Conservation (phyloP, 2,329 filamentous ascomycete species). For the Cyphellophora attinorum region DNA sequence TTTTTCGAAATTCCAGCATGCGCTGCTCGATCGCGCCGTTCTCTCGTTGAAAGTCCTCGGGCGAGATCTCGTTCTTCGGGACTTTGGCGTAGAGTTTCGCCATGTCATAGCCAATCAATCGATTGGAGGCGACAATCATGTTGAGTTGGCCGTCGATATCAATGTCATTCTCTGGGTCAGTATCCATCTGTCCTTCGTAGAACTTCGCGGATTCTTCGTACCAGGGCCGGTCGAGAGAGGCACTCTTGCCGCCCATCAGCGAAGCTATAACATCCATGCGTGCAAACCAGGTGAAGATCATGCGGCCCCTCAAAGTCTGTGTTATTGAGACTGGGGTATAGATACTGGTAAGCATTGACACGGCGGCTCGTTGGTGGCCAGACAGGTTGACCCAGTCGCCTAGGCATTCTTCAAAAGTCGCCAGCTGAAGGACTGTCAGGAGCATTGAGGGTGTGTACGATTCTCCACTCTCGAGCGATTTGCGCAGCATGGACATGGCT, state of each 20-base stretch:
- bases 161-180: conserved; percentile 41
- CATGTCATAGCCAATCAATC: conserved; percentile 71
- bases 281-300: conserved; percentile 79
- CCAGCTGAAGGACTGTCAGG: conserved; percentile 80
- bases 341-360: conserved; percentile 66
- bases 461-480: conserved; percentile 60
- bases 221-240: conserved; percentile 69
- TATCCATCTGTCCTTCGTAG: conserved; percentile 48
- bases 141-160: conserved; percentile 59
- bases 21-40: conserved; percentile 44
- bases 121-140: conserved; percentile 54
- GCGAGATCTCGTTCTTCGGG: conserved; percentile 39
- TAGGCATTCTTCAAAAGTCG: conserved; percentile 90
- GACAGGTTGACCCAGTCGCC: conserved; percentile 93
- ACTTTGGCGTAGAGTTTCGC: conserved; percentile 65
- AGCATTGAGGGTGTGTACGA: conserved; percentile 65
- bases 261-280: conserved; percentile 80
- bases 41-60: conserved; percentile 56
- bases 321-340: conserved; percentile 69
- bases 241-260: conserved; percentile 69
- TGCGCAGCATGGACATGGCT: conserved; percentile 68
- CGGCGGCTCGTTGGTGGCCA: conserved; percentile 83
- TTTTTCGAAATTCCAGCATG: conserved; percentile 31
- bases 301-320: conserved; percentile 59
- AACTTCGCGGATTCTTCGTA: conserved; percentile 57